Conservation (phyloP, 1,284 basidiomycete genomes). For the Laetiporus sulphureus region DNA sequence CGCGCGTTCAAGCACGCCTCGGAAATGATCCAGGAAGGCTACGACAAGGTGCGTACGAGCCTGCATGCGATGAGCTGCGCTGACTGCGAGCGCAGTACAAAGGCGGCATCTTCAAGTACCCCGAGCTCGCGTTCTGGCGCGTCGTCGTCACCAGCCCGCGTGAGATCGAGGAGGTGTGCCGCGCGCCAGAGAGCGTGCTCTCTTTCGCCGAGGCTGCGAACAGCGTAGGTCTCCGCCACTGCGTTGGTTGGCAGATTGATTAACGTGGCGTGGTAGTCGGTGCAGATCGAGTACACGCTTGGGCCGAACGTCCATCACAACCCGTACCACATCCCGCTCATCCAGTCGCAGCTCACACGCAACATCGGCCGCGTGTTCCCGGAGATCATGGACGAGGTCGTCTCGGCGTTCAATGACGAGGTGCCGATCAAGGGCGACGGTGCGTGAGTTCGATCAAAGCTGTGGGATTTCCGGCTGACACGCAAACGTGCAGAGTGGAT, state of each 20-base stretch:
- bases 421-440: too few relatives aligned
- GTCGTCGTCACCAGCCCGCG: conserved; percentile 20
- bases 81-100: too few relatives aligned
- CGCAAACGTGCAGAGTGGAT: conserved; percentile 19
- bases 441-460: too few relatives aligned
- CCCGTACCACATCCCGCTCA: conserved; percentile 21
- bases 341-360: conserved; percentile 18
- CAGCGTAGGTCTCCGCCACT: conserved; percentile 20
- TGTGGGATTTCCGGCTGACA: too few relatives aligned
- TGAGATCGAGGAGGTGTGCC: conserved; percentile 24
- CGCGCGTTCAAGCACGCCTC: too few relatives aligned
- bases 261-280: conserved; percentile 14
- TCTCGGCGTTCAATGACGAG: conserved; percentile 8
- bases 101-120: too few relatives aligned
- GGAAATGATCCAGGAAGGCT: too few relatives aligned
- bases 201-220: conserved; percentile 23
- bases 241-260: too few relatives aligned
- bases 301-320: conserved; percentile 16
- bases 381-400: conserved; percentile 15
- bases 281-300: conserved; percentile 19
- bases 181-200: conserved; percentile 23
- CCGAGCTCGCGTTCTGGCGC: too few relatives aligned
- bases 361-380: conserved; percentile 11
- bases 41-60: too few relatives aligned
- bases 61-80: too few relatives aligned